Percentiles rank a stretch among this genome's conserved stretches.
Evolutionary conservation across 805 yeast species (phyloP).

Genomic region (Starmera quercuum): DNA sequence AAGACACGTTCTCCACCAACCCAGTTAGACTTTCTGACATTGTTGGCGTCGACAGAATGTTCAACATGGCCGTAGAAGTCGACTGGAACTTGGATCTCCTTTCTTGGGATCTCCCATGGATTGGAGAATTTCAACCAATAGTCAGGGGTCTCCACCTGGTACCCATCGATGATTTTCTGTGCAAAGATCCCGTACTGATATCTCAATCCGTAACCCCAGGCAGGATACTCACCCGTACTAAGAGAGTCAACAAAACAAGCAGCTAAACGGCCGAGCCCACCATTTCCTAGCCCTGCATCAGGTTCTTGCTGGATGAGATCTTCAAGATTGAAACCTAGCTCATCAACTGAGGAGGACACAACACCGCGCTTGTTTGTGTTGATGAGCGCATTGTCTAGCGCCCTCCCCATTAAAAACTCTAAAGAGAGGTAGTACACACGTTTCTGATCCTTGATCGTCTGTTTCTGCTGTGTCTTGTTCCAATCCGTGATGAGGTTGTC

Average conservation of each 20-base stretch:
- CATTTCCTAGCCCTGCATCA: constrained; percentile 93
- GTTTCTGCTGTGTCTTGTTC: constrained; percentile 90
- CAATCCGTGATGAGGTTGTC: constrained; percentile 79
- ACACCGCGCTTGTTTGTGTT: constrained; percentile 63
- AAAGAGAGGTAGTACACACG: constrained; percentile 80
- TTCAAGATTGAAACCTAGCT: constrained; percentile 82
- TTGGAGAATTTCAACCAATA: constrained; percentile 85
- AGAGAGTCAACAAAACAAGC: constrained; percentile 91
- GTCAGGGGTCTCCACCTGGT: constrained; percentile 92
- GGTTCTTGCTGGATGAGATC: constrained; percentile 82
- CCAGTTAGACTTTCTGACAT: constrained; percentile 66
- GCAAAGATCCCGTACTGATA: constrained; percentile 91
- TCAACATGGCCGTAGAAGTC: constrained; percentile 74
- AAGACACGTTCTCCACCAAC: constrained; percentile 82
- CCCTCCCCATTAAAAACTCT: constrained; percentile 92
- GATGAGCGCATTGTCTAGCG: constrained; percentile 88
- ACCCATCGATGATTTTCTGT: constrained; percentile 84
- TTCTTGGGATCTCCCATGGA: constrained; percentile 90
- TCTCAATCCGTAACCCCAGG: constrained; percentile 95
- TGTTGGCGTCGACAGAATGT: constrained; percentile 35
- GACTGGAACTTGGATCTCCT: constrained; percentile 82
- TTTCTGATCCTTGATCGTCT: constrained; percentile 76
- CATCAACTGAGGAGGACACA: constrained; percentile 48
- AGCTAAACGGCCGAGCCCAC: constrained; percentile 91
- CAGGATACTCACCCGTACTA: constrained; percentile 79